Percentiles rank a stretch among this genome's conserved stretches.
phyloP scores from a whole-genome alignment of 208 protist species.

The Trypanosoma lewisi region DNA sequence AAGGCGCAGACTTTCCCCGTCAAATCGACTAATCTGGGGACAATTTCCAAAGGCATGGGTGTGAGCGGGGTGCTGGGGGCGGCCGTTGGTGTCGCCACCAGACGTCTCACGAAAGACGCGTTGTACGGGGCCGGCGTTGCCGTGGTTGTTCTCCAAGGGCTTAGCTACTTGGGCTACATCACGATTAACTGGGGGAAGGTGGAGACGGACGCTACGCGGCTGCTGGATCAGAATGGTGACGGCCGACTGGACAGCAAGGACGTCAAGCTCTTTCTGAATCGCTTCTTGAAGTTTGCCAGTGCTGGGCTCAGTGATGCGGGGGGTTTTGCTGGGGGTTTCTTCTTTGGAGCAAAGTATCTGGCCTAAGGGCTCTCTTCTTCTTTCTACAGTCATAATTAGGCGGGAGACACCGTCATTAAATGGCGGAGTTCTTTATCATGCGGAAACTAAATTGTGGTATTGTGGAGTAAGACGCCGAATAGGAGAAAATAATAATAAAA shows the following conservation, averaged over 20 bases:
- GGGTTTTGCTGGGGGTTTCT: slow-evolving; percentile 59
- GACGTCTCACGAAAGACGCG: slow-evolving; percentile 51
- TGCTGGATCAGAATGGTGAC: slow-evolving; percentile 48
- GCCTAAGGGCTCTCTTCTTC: slow-evolving; percentile 24
- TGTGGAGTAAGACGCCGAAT: too few relatives aligned
- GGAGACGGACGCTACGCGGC: slow-evolving; percentile 33
- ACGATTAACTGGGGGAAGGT: slow-evolving; percentile 62
- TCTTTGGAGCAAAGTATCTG: slow-evolving; percentile 49
- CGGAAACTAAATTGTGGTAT: too few relatives aligned
- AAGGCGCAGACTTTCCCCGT: not conserved
- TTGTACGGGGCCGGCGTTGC: slow-evolving; percentile 57
- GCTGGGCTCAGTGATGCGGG: slow-evolving; percentile 44
- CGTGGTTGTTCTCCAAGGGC: slow-evolving; percentile 52
- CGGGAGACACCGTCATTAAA: too few relatives aligned
- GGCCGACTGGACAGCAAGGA: slow-evolving; percentile 51
- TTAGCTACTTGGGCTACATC: slow-evolving; percentile 63
- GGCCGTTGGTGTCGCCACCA: slow-evolving; percentile 42
- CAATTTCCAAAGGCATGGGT: slow-evolving; percentile 31
- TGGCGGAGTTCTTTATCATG: too few relatives aligned
- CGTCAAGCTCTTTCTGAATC: slow-evolving; percentile 47
- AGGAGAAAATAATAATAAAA: too few relatives aligned
- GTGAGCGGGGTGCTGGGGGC: slow-evolving; percentile 50
- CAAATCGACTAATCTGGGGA: too few relatives aligned
- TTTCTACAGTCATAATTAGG: slow-evolving; percentile 1
- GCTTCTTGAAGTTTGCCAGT: slow-evolving; percentile 31